A percentile compares a stretch with the other conserved stretches of the same genome.
phyloP scores from a whole-genome alignment of 83 land plant genomes.

The Picea mariana region DNA sequence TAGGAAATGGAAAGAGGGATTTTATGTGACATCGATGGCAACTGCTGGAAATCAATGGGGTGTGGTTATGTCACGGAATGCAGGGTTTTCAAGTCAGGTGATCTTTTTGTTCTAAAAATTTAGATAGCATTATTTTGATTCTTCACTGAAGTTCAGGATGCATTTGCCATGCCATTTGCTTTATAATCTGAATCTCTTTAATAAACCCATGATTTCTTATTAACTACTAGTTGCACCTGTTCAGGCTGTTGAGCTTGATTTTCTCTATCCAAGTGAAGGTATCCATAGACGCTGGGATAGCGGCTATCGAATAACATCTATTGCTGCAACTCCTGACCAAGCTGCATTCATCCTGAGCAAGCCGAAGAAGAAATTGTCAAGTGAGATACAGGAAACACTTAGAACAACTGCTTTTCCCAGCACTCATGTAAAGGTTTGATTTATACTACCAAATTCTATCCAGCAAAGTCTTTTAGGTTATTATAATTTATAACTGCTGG shows the following conservation, averaged over 20 bases:
- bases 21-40: constrained; percentile 45
- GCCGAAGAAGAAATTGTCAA: constrained; percentile 28
- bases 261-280: constrained; percentile 67
- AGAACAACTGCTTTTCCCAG: constrained; percentile 30
- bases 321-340: constrained; percentile 55
- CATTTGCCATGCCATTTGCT: not conserved
- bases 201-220: not conserved
- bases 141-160: no score
- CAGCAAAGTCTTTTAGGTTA: no score
- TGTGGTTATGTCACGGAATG: constrained; percentile 43
- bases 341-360: constrained; percentile 58
- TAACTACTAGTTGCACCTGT: not conserved
- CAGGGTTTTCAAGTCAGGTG: constrained; percentile 39
- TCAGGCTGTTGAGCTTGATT: constrained; percentile 40
- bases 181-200: not conserved
- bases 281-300: constrained; percentile 56
- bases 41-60: constrained; percentile 43
- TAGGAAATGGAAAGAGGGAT: constrained; percentile 38
- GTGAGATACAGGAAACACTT: constrained; percentile 30
- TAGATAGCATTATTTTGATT: not conserved
- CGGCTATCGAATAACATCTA: constrained; percentile 51
- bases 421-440: constrained; percentile 33
- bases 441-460: no score
- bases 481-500: no score
- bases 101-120: not conserved